Base-by-base conservation (phyloP, 2,329 filamentous ascomycete genomes). In the Knufia petricola region DNA sequence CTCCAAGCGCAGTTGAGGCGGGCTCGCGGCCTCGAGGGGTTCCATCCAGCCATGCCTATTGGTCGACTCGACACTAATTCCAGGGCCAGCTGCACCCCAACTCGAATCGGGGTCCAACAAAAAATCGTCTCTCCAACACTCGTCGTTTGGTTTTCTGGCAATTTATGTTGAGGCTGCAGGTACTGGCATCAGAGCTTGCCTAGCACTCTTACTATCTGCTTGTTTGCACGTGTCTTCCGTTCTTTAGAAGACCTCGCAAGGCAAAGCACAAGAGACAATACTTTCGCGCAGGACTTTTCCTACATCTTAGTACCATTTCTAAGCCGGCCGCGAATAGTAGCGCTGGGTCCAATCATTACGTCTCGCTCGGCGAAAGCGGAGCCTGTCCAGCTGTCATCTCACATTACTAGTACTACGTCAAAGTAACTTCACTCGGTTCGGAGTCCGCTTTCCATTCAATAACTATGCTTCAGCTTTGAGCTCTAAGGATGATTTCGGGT, bases 401-500 rank as follows among this genome's bases (percentile, higher is more conserved):
- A 26, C 40, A 43, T 43, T 19, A 17, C n/a, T n/a, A n/a, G n/a
- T n/a, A n/a, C n/a, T n/a, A n/a, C n/a, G n/a, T n/a, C n/a, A n/a
- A n/a, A 26, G 15, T 43, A 28, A 17, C n/a, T 6, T 31, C 24
- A 50, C 34, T 36, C 53, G 52, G 52, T 53, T 55, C 53, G 53
- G 53, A 53, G 39, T 53, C 53, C 53, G 53, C 44, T 45, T 39
- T 48, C 50, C 44, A 44, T 46, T 40, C 38, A 31, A 30, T 42
- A n/a, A n/a, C n/a, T n/a, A n/a, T n/a, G n/a, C n/a, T n/a, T n/a
- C n/a, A n/a, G n/a, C n/a, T n/a, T n/a, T n/a, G n/a, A n/a, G n/a
- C n/a, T n/a, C n/a, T n/a, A n/a, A n/a, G n/a, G n/a, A n/a, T n/a
- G n/a, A n/a, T n/a, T n/a, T n/a, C n/a, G n/a, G n/a, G n/a, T n/a